Conservation (phyloP, 139 green algal species). For the Chlorella vulgaris region DNA sequence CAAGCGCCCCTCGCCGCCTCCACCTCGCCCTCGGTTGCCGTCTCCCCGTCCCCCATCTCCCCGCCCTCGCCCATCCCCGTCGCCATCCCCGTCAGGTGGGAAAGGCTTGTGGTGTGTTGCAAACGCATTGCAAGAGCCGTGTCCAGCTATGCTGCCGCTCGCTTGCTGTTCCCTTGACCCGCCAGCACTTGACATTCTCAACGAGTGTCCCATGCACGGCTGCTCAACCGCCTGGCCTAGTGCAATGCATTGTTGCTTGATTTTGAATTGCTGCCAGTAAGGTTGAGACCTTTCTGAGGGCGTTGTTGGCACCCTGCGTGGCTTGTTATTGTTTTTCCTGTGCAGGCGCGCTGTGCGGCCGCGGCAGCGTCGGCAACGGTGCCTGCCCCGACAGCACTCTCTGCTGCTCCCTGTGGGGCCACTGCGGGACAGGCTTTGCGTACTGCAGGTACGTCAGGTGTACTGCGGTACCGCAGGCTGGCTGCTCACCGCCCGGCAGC, state of each 20-base stretch:
- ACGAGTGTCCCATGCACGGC: too few species aligned
- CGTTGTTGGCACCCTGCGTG: too few species aligned
- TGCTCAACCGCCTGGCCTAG: too few species aligned
- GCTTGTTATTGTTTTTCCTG: too few species aligned
- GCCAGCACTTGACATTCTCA: too few species aligned
- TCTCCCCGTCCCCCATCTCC: not conserved
- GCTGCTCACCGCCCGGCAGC: not conserved
- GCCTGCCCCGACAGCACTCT: not conserved
- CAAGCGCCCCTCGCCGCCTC: not conserved
- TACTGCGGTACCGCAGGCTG: not conserved
- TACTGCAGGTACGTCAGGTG: not conserved
- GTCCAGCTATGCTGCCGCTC: too few species aligned
- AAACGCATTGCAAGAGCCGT: too few species aligned
- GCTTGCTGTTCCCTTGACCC: too few species aligned
- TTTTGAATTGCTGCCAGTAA: too few species aligned
- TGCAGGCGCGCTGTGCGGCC: not conserved
- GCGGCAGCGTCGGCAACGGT: slow-evolving; percentile 10
- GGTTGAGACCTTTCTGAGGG: not conserved
- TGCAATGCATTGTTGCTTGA: too few species aligned
- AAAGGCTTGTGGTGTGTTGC: too few species aligned
- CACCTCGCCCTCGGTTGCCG: not conserved
- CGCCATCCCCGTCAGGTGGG: too few species aligned
- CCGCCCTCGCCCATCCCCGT: not conserved
- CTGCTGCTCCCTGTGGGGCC: slow-evolving; percentile 28
- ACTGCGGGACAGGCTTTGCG: not conserved